Conservation (phyloP, 805 yeast genomes). For the Starmerella apis region DNA sequence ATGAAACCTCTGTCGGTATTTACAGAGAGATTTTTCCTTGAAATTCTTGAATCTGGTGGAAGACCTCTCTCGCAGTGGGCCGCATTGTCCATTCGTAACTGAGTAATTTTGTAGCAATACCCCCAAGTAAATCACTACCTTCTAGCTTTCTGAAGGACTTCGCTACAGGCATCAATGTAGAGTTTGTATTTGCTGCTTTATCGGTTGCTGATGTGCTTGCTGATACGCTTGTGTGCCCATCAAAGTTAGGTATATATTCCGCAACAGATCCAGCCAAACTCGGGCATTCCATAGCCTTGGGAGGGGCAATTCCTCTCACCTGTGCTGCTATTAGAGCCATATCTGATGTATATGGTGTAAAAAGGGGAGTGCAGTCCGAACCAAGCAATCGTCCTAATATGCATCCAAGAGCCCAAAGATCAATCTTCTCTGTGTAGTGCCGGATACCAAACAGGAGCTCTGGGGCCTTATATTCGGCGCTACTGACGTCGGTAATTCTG, state of each 20-base stretch:
- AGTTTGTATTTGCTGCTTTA: too few species aligned
- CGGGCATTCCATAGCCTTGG: conserved; percentile 28
- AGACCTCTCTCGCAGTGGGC: conserved; percentile 12
- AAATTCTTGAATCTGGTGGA: background rate
- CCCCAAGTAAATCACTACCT: background rate
- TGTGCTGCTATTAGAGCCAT: conserved; percentile 47
- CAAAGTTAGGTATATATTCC: conserved; percentile 9
- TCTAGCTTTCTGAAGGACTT: background rate
- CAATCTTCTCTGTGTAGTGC: conserved; percentile 47
- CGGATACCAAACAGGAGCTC: conserved; percentile 55
- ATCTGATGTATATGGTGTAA: conserved; percentile 42
- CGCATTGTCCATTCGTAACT: conserved; percentile 16
- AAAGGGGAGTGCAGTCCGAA: conserved; percentile 33
- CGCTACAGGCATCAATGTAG: background rate
- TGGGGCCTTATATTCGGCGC: conserved; percentile 63
- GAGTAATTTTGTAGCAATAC: conserved; percentile 4
- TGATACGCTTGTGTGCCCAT: background rate
- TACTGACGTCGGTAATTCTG: conserved; percentile 45
- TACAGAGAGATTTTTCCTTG: background rate
- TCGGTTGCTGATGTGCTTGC: background rate
- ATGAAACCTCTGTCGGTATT: too few species aligned
- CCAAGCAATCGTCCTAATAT: conserved; percentile 46
- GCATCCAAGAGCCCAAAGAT: conserved; percentile 65
- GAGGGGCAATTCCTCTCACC: conserved; percentile 51
- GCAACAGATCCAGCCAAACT: conserved; percentile 13